Conservation (phyloP, 768 basidiomycete genomes). For the Mrakia gelida region DNA sequence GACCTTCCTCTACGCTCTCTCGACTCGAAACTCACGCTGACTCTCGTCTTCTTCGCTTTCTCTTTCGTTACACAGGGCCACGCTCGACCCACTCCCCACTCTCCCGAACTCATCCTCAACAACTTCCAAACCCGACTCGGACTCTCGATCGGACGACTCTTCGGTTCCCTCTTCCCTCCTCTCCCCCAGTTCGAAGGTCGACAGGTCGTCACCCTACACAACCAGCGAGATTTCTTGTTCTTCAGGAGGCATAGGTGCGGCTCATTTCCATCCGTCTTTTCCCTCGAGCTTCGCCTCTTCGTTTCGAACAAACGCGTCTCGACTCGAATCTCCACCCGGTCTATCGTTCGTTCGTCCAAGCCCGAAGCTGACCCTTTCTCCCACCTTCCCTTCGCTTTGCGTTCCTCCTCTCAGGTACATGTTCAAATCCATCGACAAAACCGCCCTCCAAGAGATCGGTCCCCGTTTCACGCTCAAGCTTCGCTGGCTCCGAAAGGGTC, state of each 20-base stretch:
- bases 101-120: conserved; percentile 92
- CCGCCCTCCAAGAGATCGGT: conserved; percentile 92
- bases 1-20: neutral
- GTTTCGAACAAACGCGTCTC: too few relatives aligned
- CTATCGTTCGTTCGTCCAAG: neutral
- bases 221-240: conserved; percentile 96
- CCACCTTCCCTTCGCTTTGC: neutral
- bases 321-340: too few relatives aligned
- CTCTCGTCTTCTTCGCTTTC: neutral
- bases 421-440: conserved; percentile 84
- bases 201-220: conserved; percentile 95
- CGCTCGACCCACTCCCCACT: conserved; percentile 83
- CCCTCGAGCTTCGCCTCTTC: too few relatives aligned
- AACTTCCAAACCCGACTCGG: conserved; percentile 91
- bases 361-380: neutral
- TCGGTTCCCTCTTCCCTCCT: conserved; percentile 93
- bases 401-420: conserved; percentile 60
- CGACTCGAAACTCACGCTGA: neutral
- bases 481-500: conserved; percentile 77
- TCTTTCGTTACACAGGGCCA: conserved; percentile 60
- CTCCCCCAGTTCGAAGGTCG: conserved; percentile 91
- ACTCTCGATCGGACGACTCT: conserved; percentile 87
- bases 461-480: conserved; percentile 95
- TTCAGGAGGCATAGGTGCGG: conserved; percentile 87
- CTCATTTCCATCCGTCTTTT: neutral